Evolutionary conservation across 306 rosid species (phyloP).

Genomic region (Argentina anserina): DNA sequence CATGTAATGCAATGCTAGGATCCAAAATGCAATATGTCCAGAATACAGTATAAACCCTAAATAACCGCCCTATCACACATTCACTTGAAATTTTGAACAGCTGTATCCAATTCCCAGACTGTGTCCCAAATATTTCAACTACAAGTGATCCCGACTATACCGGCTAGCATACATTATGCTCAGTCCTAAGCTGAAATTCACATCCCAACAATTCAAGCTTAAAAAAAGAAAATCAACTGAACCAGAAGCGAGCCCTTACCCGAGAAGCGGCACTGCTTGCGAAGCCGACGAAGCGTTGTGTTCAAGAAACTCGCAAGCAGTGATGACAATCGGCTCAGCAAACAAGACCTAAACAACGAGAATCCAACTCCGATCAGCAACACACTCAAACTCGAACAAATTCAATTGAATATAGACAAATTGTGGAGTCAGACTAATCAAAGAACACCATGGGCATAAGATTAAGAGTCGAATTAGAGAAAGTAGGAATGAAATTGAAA

Average conservation of each 20-base stretch:
- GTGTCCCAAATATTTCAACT: background rate
- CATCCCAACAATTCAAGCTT: background rate
- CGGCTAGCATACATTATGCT: background rate
- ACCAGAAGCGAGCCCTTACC: constrained; percentile 37
- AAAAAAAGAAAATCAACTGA: background rate
- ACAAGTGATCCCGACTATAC: background rate
- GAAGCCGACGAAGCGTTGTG: constrained; percentile 81
- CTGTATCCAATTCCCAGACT: background rate
- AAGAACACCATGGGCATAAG: background rate
- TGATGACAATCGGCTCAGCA: constrained; percentile 76
- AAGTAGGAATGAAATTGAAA: background rate
- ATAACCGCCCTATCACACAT: background rate
- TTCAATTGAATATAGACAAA: background rate
- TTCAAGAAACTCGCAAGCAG: constrained; percentile 94
- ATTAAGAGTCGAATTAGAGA: background rate
- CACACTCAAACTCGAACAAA: constrained; percentile 8
- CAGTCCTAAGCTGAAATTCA: background rate
- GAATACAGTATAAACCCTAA: background rate
- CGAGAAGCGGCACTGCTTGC: constrained; percentile 76
- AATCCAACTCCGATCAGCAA: background rate
- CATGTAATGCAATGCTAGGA: background rate
- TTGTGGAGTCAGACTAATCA: background rate
- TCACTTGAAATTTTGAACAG: too few relatives aligned
- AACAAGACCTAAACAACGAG: constrained; percentile 60
- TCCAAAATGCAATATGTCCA: background rate